Evolutionary conservation across 352 stramenopile genomes (phyloP).

Genomic region (Thalassiosira mediterranea): DNA sequence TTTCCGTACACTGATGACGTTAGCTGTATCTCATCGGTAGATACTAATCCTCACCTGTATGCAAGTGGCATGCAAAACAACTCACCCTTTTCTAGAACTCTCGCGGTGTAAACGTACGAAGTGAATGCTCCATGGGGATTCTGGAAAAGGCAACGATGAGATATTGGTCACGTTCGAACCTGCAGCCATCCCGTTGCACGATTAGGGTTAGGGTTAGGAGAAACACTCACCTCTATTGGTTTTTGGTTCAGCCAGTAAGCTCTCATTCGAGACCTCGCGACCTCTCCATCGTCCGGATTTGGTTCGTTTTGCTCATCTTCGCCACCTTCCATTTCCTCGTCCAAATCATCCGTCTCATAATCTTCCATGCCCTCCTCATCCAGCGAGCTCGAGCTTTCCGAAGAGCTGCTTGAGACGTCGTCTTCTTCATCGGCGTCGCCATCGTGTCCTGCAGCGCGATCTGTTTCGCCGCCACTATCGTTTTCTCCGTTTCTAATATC

Average conservation of each 20-base stretch:
- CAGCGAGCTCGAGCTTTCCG: no score
- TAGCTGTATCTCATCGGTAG: no score
- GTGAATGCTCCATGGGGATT: conserved; percentile 24
- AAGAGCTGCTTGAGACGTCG: no score
- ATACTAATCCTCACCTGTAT: no score
- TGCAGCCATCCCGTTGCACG: conserved; percentile 1
- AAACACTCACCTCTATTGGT: no score
- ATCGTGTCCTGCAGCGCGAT: neutral
- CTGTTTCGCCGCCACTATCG: neutral
- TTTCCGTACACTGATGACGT: no score
- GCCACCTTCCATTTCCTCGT: conserved; percentile 8
- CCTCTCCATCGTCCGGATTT: neutral
- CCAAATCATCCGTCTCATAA: conserved; percentile 9
- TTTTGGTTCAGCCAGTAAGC: conserved; percentile 16
- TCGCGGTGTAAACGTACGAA: conserved; percentile 26
- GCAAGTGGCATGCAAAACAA: no score
- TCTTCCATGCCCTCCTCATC: neutral
- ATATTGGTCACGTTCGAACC: neutral
- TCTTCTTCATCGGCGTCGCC: conserved; percentile 2
- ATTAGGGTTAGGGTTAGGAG: no score
- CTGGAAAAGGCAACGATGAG: conserved; percentile 1
- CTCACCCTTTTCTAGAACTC: conserved; percentile 31
- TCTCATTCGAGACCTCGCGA: neutral
- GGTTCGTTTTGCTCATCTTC: neutral
- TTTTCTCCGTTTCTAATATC: neutral